A percentile compares a stretch with the other conserved stretches of the same genome.
Evolutionary conservation across 768 basidiomycete genomes (phyloP).

Genomic region (Hygrophorus pudorinus): DNA sequence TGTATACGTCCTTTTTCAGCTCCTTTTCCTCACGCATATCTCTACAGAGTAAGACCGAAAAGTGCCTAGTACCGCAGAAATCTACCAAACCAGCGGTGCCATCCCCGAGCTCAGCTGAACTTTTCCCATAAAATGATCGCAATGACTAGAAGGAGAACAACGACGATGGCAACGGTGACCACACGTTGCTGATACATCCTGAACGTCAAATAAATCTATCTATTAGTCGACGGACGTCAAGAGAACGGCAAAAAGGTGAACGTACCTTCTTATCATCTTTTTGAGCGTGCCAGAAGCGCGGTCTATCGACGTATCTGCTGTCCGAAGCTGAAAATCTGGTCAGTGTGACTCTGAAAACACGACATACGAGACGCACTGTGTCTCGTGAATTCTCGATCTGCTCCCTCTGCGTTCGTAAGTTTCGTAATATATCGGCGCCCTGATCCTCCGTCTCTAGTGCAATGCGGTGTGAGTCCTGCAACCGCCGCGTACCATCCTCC

Average conservation of each 20-base stretch:
- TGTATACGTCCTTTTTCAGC: too few relatives aligned
- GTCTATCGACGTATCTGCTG: slow-evolving; percentile 85
- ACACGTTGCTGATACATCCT: slow-evolving; percentile 98
- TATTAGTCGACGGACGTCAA: slow-evolving; percentile 11
- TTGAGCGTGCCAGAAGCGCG: slow-evolving; percentile 86
- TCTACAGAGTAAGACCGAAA: too few relatives aligned
- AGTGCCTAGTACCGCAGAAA: too few relatives aligned
- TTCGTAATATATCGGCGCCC: slow-evolving; percentile 84
- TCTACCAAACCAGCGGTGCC: not conserved
- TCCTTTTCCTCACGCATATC: too few relatives aligned
- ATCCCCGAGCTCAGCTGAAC: slow-evolving; percentile 26
- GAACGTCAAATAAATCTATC: slow-evolving; percentile 26
- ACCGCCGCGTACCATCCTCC: slow-evolving; percentile 73
- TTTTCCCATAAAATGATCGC: slow-evolving; percentile 76
- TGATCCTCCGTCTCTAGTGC: slow-evolving; percentile 96
- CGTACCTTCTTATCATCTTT: slow-evolving; percentile 92
- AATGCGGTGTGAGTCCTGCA: slow-evolving; percentile 86
- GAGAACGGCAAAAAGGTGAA: slow-evolving; percentile 9
- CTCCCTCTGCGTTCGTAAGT: slow-evolving; percentile 79
- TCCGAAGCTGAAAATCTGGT: slow-evolving; percentile 46
- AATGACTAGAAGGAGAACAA: slow-evolving; percentile 78
- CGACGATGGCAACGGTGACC: slow-evolving; percentile 79
- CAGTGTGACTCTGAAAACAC: not conserved
- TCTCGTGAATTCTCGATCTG: slow-evolving; percentile 90
- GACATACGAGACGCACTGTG: slow-evolving; percentile 49